Evolutionary conservation across 331 rosid species (phyloP).

Genomic region (Pyracantha coccinea): DNA sequence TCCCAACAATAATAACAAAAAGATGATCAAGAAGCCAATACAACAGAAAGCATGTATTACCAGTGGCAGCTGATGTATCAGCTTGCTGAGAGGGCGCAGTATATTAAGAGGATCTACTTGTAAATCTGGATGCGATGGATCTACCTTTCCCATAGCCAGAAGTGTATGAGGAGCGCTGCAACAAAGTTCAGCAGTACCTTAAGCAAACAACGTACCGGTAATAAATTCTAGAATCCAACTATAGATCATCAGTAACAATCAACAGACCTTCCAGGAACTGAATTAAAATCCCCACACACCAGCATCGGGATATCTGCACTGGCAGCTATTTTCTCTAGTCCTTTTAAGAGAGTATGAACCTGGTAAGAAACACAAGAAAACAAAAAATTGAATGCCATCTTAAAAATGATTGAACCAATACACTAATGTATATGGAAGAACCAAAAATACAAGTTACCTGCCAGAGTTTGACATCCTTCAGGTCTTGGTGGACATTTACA

Average conservation of each 20-base stretch:
- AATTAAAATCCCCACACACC: constrained; percentile 95
- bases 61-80: constrained; percentile 91
- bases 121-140: constrained; percentile 74
- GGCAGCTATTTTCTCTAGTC: constrained; percentile 96
- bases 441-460: constrained; percentile 46
- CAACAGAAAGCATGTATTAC: constrained; percentile 32
- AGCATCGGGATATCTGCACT: constrained; percentile 99
- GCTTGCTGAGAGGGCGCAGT: constrained; percentile 79
- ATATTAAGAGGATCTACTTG: constrained; percentile 87
- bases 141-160: constrained; percentile 94
- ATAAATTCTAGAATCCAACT: not conserved
- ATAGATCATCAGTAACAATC: not conserved
- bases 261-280: constrained; percentile 87
- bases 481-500: constrained; percentile 76
- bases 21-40: not conserved
- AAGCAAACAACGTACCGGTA: constrained; percentile 12
- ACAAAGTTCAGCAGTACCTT: constrained; percentile 20
- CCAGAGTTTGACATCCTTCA: constrained; percentile 97
- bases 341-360: constrained; percentile 96
- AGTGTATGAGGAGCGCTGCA: constrained; percentile 96
- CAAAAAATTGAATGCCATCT: not conserved
- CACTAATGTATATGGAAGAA: not conserved
- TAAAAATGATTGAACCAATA: not conserved
- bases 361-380: constrained; percentile 18
- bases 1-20: not conserved